Base-by-base conservation (phyloP, 345 rosid species). In the Conringia planisiliqua region DNA sequence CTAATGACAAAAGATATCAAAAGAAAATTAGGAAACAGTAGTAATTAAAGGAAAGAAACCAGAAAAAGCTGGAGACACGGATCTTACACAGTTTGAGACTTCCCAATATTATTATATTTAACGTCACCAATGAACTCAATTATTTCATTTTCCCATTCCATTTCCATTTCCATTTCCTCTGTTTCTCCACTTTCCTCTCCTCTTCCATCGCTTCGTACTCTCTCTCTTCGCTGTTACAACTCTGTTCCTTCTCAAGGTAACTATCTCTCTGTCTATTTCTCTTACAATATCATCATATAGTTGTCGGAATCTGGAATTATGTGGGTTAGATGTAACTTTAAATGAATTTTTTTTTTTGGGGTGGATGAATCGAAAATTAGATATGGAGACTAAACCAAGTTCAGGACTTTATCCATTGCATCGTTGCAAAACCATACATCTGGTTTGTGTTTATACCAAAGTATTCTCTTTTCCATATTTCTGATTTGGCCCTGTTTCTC, bases 341-440 rank as follows among this genome's bases (percentile, higher is more conserved):
- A 63, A 12, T 60, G 73, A 17, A n/a, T 13, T 14, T 51, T 51
- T 46, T 10, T 47, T 3, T n/a, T 24, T 26, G 7, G 24, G 56
- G 48, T 69, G 1, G 46, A 29, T 71, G 43, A 13, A 24, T 66
- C 5, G 14, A 57, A 48, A 30, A 26, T 16, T 52, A 78, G 82
- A 72, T 51, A 91, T 89, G 95, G 93, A 86, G 32, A 46, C 73
- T 47, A 50, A 83, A 46, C 54, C 67, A 20, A 72, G 51, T 18
- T 83, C 73, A 7, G 73, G 77, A 16, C 76, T 92, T 12, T 92
- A 89, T 35, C 93, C 96, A 5, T 77, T 81, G 30, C 91, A 86
- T 43, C 96, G 93, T 29, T 85, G 88, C 64, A 92, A 92, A 81
- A 86, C 89, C 17, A 77, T 92, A 50, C 92, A 92, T 66, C 85